A percentile compares a stretch with the other conserved stretches of the same genome.
These are phyloP conservation scores for Postia placenta DNA, from an alignment of 768 basidiomycete genomes.

Conservation along the genomic window DNA sequence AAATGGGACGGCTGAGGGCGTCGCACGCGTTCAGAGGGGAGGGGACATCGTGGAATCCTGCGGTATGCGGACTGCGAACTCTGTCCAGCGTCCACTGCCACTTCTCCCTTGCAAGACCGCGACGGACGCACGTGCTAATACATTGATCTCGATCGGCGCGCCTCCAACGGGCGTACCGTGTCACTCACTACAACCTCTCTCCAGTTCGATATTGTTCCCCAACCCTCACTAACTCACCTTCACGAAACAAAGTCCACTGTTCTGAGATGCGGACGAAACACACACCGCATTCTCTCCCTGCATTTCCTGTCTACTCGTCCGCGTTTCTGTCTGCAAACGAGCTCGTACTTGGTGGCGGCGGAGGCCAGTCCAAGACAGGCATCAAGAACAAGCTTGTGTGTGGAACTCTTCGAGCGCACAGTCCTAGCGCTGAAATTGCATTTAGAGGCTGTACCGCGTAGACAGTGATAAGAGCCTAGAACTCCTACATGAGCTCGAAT, in stretches of 20 bases:
- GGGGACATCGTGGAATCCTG: neutral
- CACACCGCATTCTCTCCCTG: constrained; percentile 64
- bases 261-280: constrained; percentile 86
- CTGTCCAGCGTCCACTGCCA: no score
- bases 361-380: constrained; percentile 79
- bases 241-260: no score
- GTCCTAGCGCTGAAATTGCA: neutral
- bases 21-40: neutral
- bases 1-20: neutral
- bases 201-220: no score
- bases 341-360: constrained; percentile 85
- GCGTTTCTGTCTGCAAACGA: constrained; percentile 68
- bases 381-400: constrained; percentile 90
- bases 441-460: constrained; percentile 65
- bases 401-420: neutral
- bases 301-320: constrained; percentile 87
- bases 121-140: neutral
- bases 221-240: no score
- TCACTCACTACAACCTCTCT: no score
- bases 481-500: constrained; percentile 61
- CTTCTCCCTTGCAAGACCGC: no score
- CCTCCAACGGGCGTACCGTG: no score
- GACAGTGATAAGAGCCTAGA: constrained; percentile 45
- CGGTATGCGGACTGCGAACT: no score
- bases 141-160: neutral